Evolutionary conservation across 305 asterid species (phyloP), one percentile per base, ranked within the genome.

Genomic region (Ajuga reptans): DNA sequence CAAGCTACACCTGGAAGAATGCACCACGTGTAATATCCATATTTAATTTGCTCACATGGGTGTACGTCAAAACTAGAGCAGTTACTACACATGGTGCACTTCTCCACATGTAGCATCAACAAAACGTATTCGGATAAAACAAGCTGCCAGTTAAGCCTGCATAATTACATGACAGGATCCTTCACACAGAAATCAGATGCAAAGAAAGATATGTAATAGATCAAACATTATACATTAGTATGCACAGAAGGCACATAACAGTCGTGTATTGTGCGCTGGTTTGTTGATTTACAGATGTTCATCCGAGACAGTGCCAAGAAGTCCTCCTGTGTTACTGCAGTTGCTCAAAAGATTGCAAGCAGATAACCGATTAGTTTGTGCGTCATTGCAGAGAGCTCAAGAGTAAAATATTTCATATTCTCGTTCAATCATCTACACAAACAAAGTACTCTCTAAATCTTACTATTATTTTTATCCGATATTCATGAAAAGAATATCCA

Each of bases 261-360:
- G 37, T 27, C 6, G 36, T 10, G 41, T 11, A 66, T 21, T 21
- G 27, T 21, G 8, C 65, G 17, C 21, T 9, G 58, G 45, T 42
- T 39, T 41, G 34, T 43, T 43, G 24, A 34, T 45, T 54, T 36
- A 69, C 16, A 47, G 43, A 16, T 42, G 10, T 47, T 46, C 75
- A 42, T 58, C 57, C 67, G 17, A 10, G 31, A 51, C 72, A 52
- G 18, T 37, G 36, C 29, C 43, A 9, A 29, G 29, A 72, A 41
- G 27, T 9, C 54, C 49, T 50, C 72, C 37, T 37, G 6, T 33
- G 47, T 73, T 75, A 77, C 83, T 81, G 85, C 68, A 57, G 46
- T 51, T 50, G 10, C 27, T 69, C 58, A 27, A 66, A 46, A 66
- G 9, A 72, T 50, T 39, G 36, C 47, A 68, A 64, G n/a, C 21